phyloP scores from a whole-genome alignment of 192 early-diverging fungal genomes.

The Paraglomus occultum region DNA sequence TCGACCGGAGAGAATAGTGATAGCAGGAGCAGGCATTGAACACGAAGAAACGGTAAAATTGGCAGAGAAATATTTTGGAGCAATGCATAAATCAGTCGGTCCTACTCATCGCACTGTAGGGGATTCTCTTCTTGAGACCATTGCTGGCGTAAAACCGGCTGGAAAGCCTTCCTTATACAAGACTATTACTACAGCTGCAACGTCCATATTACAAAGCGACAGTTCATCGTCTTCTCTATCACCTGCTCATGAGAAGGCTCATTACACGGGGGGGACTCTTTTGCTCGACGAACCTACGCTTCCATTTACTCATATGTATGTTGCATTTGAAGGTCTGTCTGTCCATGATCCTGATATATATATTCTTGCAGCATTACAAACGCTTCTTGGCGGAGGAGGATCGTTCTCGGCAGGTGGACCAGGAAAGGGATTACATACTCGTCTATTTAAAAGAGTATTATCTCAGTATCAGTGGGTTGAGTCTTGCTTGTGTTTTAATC shows the following conservation, averaged over 20 bases:
- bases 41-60: conserved; percentile 81
- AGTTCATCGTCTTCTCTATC: background rate
- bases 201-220: conserved; percentile 13
- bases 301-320: conserved; percentile 82
- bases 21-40: conserved; percentile 82
- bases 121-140: background rate
- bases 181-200: conserved; percentile 34
- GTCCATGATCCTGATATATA: conserved; percentile 89
- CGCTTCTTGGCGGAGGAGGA: conserved; percentile 93
- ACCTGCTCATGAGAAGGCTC: conserved; percentile 47
- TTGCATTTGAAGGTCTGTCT: conserved; percentile 84
- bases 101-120: background rate
- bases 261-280: conserved; percentile 82
- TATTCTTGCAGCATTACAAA: conserved; percentile 84
- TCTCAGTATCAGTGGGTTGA: conserved; percentile 96
- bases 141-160: conserved; percentile 17
- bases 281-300: conserved; percentile 67
- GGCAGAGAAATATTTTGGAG: conserved; percentile 73
- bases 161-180: conserved; percentile 29
- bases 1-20: conserved; percentile 87
- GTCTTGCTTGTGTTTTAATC: conserved; percentile 89
- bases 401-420: conserved; percentile 97
- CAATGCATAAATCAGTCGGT: conserved; percentile 45
- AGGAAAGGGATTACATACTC: conserved; percentile 98
- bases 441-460: conserved; percentile 91